Percentiles rank a stretch among this genome's conserved stretches.
Conservation (phyloP, 305 asterid genomes). For the Ilex paraguariensis region DNA sequence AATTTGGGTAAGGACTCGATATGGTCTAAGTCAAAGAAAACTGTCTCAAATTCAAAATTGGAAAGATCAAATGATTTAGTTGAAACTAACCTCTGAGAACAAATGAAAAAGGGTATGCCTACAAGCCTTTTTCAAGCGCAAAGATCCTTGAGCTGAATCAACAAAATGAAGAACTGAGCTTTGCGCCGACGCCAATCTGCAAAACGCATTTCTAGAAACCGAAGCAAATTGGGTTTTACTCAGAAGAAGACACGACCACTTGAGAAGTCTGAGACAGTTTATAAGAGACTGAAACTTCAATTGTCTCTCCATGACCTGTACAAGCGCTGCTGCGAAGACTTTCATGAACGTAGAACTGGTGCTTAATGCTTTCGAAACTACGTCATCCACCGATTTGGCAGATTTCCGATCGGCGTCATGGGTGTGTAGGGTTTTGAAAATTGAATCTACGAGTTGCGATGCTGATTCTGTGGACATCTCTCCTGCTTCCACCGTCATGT, state of each 20-base stretch:
- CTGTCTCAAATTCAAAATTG: too few relatives aligned
- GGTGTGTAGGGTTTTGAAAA: slow-evolving; percentile 62
- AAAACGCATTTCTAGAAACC: slow-evolving; percentile 73
- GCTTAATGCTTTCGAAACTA: slow-evolving; percentile 54
- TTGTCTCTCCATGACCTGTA: slow-evolving; percentile 91
- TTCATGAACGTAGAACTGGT: slow-evolving; percentile 63
- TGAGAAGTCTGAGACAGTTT: slow-evolving; percentile 70
- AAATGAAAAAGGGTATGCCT: slow-evolving; percentile 44
- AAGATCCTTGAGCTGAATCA: slow-evolving; percentile 52
- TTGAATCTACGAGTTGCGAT: slow-evolving; percentile 64
- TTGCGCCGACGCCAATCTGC: slow-evolving; percentile 79
- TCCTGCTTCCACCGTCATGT: slow-evolving; percentile 14
- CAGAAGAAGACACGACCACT: slow-evolving; percentile 84
- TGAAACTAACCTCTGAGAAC: slow-evolving; percentile 59
- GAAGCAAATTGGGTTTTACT: slow-evolving; percentile 63
- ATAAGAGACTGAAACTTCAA: slow-evolving; percentile 58
- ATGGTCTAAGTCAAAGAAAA: too few relatives aligned
- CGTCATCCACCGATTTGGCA: slow-evolving; percentile 79
- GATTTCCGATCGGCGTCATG: slow-evolving; percentile 75
- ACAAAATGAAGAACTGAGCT: slow-evolving; percentile 59
- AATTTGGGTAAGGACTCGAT: too few relatives aligned
- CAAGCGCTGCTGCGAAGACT: slow-evolving; percentile 83
- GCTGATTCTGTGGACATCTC: slow-evolving; percentile 65
- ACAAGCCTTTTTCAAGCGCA: slow-evolving; percentile 67
- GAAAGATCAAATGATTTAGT: slow-evolving; percentile 3